phyloP scores from a whole-genome alignment of 371 early-diverging fungal species.

The Dinochytrium kinnereticum region DNA sequence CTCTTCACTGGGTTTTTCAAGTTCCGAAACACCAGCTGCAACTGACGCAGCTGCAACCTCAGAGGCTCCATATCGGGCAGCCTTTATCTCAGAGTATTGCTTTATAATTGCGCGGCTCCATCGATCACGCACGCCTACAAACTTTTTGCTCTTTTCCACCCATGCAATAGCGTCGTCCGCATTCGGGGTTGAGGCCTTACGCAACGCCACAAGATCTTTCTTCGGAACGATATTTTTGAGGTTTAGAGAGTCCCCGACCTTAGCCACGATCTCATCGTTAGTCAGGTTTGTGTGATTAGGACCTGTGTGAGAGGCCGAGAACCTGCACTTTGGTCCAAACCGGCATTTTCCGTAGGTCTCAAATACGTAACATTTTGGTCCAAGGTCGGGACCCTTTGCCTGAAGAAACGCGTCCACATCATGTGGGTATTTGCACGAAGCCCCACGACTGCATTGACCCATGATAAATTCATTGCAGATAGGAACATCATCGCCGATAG shows the following conservation, averaged over 20 bases:
- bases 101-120: neutral
- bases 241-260: neutral
- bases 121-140: neutral
- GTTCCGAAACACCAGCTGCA: neutral
- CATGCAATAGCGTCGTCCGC: slow-evolving; percentile 14
- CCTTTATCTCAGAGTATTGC: slow-evolving; percentile 5
- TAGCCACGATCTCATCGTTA: slow-evolving; percentile 17
- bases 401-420: slow-evolving; percentile 48
- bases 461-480: slow-evolving; percentile 25
- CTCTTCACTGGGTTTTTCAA: neutral
- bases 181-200: neutral
- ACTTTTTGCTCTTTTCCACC: slow-evolving; percentile 21
- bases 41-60: neutral
- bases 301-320: slow-evolving; percentile 69
- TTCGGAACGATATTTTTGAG: neutral
- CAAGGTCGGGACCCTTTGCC: slow-evolving; percentile 72
- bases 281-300: slow-evolving; percentile 25
- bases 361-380: slow-evolving; percentile 73
- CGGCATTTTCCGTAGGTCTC: slow-evolving; percentile 74
- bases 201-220: neutral
- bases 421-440: slow-evolving; percentile 49
- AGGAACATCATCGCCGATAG: slow-evolving; percentile 17
- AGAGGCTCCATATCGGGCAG: neutral
- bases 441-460: slow-evolving; percentile 32
- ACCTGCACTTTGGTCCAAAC: slow-evolving; percentile 80